phyloP scores from a whole-genome alignment of 2,329 filamentous ascomycete genomes.

The Phaeosphaeriaceae sp. region DNA sequence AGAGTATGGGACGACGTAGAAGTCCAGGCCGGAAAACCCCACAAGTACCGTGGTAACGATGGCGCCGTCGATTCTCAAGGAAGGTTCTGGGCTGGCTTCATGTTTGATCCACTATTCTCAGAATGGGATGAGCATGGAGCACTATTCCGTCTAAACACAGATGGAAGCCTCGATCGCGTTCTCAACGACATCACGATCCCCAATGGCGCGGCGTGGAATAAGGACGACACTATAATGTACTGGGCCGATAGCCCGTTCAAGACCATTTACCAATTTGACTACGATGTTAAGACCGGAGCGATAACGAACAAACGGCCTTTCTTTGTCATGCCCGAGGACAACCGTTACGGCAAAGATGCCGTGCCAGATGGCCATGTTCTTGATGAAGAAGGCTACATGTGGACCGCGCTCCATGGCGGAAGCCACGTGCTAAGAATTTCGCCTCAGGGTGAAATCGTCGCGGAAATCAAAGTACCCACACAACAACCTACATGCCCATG shows the following conservation, averaged over 20 bases:
- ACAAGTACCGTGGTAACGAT: constrained; percentile 74
- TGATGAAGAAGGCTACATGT: constrained; percentile 84
- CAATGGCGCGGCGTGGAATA: constrained; percentile 84
- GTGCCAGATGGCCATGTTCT: constrained; percentile 84
- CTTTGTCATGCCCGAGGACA: constrained; percentile 70
- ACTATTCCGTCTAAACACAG: constrained; percentile 73
- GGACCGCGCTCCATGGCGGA: constrained; percentile 86
- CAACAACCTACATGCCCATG: constrained; percentile 80
- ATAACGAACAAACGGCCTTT: constrained; percentile 73
- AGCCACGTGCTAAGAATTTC: constrained; percentile 76
- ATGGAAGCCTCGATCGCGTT: constrained; percentile 65
- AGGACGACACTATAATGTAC: constrained; percentile 75
- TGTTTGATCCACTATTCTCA: constrained; percentile 78
- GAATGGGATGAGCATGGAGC: constrained; percentile 66
- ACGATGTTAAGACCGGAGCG: constrained; percentile 66
- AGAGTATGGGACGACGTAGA: constrained; percentile 62
- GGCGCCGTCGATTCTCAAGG: constrained; percentile 81
- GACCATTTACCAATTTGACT: constrained; percentile 78
- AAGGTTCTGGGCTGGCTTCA: constrained; percentile 82
- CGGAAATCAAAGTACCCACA: constrained; percentile 78
- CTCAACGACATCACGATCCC: constrained; percentile 75
- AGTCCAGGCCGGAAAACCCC: constrained; percentile 52
- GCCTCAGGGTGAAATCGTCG: constrained; percentile 71
- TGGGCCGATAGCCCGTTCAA: constrained; percentile 78
- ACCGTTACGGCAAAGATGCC: constrained; percentile 50